A percentile compares a stretch with the other conserved stretches of the same genome.
Conservation (phyloP, 1,284 basidiomycete genomes). For the Exobasidium rhododendri region DNA sequence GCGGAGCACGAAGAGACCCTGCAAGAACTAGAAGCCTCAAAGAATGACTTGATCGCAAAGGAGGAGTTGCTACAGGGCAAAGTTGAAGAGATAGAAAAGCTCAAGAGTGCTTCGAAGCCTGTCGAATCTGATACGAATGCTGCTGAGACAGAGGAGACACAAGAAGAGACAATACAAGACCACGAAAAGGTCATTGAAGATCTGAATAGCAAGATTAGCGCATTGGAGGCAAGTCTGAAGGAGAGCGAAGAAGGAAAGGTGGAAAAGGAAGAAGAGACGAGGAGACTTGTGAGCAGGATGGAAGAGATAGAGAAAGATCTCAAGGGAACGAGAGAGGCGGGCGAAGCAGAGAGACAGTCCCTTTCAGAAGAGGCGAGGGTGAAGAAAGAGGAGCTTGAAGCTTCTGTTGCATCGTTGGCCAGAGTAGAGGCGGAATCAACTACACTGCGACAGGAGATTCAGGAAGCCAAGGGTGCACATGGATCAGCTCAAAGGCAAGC, state of each 20-base stretch:
- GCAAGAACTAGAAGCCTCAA: constrained; percentile 6
- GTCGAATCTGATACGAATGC: neutral
- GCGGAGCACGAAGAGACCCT: constrained; percentile 9
- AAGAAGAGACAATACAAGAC: neutral
- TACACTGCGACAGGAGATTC: neutral
- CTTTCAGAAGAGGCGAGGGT: neutral
- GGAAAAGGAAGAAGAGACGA: neutral
- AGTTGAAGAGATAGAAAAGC: constrained; percentile 4
- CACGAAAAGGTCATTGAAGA: neutral
- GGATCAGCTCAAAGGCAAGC: neutral
- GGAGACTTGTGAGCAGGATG: neutral
- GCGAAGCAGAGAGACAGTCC: neutral
- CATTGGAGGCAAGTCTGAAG: neutral
- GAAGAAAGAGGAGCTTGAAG: neutral
- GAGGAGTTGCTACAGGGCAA: neutral
- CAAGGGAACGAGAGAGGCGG: neutral
- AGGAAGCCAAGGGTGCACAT: neutral
- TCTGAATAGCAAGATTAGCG: neutral
- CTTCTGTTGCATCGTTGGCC: neutral
- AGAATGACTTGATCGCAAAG: neutral
- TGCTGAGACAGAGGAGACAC: neutral
- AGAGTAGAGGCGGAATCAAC: neutral
- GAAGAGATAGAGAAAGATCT: neutral
- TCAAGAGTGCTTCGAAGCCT: neutral
- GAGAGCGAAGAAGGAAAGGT: neutral